These are phyloP conservation scores for Globisporangium spinosum DNA, from an alignment of 352 stramenopile genomes.

Conservation along the genomic window DNA sequence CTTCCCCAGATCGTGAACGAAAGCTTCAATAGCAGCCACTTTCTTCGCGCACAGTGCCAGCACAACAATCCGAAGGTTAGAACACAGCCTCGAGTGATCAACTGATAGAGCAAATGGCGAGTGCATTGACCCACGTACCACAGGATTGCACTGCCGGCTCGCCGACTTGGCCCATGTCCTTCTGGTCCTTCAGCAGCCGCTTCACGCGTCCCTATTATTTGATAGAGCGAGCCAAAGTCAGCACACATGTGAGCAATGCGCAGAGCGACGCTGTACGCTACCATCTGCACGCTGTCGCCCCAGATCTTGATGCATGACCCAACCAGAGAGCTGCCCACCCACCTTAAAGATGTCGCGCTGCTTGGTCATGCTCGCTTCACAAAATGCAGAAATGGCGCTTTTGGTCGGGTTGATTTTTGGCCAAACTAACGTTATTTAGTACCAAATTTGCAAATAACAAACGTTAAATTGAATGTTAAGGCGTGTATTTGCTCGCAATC, in stretches of 20 bases:
- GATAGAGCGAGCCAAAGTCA: background rate
- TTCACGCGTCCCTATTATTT: conserved; percentile 49
- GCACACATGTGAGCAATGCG: background rate
- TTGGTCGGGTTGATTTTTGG: background rate
- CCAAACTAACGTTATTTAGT: background rate
- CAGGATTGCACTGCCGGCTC: conserved; percentile 45
- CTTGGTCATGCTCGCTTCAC: conserved; percentile 30
- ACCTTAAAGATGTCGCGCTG: conserved; percentile 64
- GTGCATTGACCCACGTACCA: conserved; percentile 23
- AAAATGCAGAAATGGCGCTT: background rate
- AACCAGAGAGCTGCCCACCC: conserved; percentile 7
- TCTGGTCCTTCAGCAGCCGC: conserved; percentile 56
- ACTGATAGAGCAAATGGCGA: background rate
- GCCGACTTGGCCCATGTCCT: conserved; percentile 69
- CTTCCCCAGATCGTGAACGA: conserved; percentile 51
- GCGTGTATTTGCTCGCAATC: background rate
- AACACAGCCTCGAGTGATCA: background rate
- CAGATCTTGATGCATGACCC: background rate
- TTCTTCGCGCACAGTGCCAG: background rate
- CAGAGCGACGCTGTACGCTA: background rate
- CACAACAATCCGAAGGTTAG: background rate
- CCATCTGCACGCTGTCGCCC: background rate
- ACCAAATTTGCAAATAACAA: background rate
- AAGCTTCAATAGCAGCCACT: conserved; percentile 57
- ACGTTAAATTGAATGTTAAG: background rate